Base-by-base conservation (phyloP, 1,284 basidiomycete species). In the Ustilago trichophora region DNA sequence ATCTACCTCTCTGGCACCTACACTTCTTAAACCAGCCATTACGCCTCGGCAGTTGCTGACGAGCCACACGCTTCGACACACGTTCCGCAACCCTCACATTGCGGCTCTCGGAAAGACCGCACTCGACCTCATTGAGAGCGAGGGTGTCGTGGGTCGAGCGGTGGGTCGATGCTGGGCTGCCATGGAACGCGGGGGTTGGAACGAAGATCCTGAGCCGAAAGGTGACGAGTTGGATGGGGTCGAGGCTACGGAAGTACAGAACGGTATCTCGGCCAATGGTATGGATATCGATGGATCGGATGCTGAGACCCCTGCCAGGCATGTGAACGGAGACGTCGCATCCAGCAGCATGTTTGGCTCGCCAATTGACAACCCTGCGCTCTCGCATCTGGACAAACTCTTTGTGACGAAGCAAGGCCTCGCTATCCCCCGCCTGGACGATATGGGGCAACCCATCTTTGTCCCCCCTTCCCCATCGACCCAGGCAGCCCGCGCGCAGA, bases 11-110 rank as follows among this genome's bases (percentile, higher is more conserved):
- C 64, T 81, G 16, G 79, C 79, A 2, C 74, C 78, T 19, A 71
- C 75, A 2, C 51, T 81, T 31, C 69, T 81, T 24, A 69, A 75
- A 38, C 79, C 79, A 3, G 73, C 77, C 18, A 55, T 76, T 32
- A 77, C 72, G 7, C 64, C 79, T 15, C 63, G 73, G 4, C 71
- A 63, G 33, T 41, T 81, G 33, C 59, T 81, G 33, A 64, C 73
- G n/a, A 76, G 73, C 46, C 73, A 75, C 31, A 75, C 77, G 21
- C 69, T 81, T 24, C 70, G 70, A 16, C 79, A 80, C 45, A 80
- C 72, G 6, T 81, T 81, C 56, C 62, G 72, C 27, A 80, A 81
- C 41, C 76, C 78, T 21, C 79, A 81, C 64, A 74, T 81, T 32
- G 70, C 66, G 3, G 76, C 78, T 2, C 55, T 81, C 6, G 72